Conservation (phyloP, 768 basidiomycete species). For the Panaeolus papilionaceus region DNA sequence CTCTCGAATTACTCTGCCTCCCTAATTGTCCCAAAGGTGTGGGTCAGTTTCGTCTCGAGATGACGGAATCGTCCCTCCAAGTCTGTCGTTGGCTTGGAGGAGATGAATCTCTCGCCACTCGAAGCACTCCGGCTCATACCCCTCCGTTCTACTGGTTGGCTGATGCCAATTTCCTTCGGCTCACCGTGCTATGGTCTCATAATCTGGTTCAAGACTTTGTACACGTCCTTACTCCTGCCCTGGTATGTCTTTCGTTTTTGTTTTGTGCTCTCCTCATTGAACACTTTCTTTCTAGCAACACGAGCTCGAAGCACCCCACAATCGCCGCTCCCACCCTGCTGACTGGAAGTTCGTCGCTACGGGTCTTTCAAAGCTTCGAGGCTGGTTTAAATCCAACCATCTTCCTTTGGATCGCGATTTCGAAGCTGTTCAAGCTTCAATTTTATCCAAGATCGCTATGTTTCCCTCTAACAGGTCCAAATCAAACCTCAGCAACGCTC, state of each 20-base stretch:
- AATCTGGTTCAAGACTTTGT: neutral
- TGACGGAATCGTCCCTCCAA: neutral
- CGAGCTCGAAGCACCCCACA: neutral
- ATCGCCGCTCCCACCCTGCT: neutral
- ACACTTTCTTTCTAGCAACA: neutral
- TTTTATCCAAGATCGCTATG: no score
- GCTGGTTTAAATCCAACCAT: neutral
- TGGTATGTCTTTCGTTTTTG: neutral
- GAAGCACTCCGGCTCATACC: neutral
- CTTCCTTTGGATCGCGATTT: neutral
- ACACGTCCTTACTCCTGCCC: neutral
- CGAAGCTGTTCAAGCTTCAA: neutral
- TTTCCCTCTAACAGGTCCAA: neutral
- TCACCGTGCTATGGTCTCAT: neutral
- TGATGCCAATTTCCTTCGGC: neutral
- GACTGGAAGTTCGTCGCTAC: neutral
- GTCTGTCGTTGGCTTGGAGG: neutral
- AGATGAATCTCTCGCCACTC: neutral
- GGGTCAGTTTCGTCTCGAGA: neutral
- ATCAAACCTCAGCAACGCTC: no score
- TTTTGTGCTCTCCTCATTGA: neutral
- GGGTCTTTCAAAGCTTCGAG: neutral
- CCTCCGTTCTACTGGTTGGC: neutral
- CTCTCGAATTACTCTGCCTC: neutral
- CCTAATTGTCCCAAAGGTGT: neutral